Evolutionary conservation across 495 filamentous ascomycete genomes (phyloP), one percentile per base, ranked within the genome.

Genomic region (Opeltia flavorubescens): DNA sequence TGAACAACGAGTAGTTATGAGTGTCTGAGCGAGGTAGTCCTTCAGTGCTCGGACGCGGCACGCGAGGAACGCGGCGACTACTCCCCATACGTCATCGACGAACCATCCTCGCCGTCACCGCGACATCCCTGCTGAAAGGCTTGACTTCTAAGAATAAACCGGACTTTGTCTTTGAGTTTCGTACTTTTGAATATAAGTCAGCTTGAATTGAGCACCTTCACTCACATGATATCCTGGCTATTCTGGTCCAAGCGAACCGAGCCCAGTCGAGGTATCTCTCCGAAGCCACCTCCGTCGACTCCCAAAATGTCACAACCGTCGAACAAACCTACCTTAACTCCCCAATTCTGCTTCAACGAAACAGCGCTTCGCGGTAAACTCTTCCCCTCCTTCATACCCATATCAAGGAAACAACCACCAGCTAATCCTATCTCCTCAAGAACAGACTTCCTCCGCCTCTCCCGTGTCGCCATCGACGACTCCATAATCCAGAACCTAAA

Each of bases 291-390:
- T 15, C 30, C 20, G 12, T 27, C 43, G 29, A 44, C 18, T 11
- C 31, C 29, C 30, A 57, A 52, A 48, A 91, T 91, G 84, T 70
- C 79, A 34, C 66, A 72, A 49, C 66, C 76, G 23, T 66, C 75
- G 8, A 64, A 70, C 21, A 66, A 68, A 38, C 86, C 87, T 3
- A 56, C 58, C 34, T 68, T 96, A 40, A 89, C 76, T 24, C 88
- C 89, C 15, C 84, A 89, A 60, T 91, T 96, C 57, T 98, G 91
- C 61, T 96, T 96, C 68, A 82, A 88, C 41, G 85, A 89, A 40
- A 74, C 77, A 24, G 74, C 84, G 11, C 69, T 98, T 27, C 73
- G 80, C 86, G 89, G 91, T 88, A 65, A 29, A 26, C 24, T 24
- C 24, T 27, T 11, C 27, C 25, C 20, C 13, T 17, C 31, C 18